Conservation (phyloP, 2,329 filamentous ascomycete species). For the Mycosphaerella arachidis region DNA sequence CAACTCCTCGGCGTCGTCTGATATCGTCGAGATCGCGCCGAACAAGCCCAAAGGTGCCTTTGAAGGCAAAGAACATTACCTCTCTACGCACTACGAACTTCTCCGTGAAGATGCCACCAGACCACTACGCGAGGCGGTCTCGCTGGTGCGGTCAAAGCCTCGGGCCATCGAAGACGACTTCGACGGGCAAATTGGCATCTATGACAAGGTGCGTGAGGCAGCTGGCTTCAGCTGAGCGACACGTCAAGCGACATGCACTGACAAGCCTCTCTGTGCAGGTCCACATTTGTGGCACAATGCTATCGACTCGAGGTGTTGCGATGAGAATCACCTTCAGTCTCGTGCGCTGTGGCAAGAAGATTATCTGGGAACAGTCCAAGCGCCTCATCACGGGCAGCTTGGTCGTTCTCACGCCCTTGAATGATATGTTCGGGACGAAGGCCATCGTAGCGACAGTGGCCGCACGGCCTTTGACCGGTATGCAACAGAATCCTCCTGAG, state of each 20-base stretch:
- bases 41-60: constrained; percentile 59
- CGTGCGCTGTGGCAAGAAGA: constrained; percentile 58
- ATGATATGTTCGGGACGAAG: constrained; percentile 59
- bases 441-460: constrained; percentile 71
- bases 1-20: constrained; percentile 11
- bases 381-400: constrained; percentile 52
- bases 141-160: constrained; percentile 50
- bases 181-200: constrained; percentile 51
- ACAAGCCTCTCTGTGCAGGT: constrained; percentile 47
- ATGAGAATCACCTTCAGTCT: constrained; percentile 68
- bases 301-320: constrained; percentile 59
- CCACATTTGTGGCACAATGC: constrained; percentile 60
- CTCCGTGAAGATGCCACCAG: constrained; percentile 70
- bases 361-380: constrained; percentile 64
- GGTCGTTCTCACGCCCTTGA: constrained; percentile 50
- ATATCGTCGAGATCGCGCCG: constrained; percentile 16
- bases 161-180: constrained; percentile 51
- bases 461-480: constrained; percentile 58
- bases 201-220: constrained; percentile 57
- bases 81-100: constrained; percentile 69
- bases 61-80: constrained; percentile 59
- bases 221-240: neutral
- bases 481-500: constrained; percentile 63
- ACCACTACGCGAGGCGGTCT: constrained; percentile 63
- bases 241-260: neutral